These are phyloP conservation scores for Botrytis hyacinthi DNA, from an alignment of 2,329 filamentous ascomycete species.

Conservation along the genomic window DNA sequence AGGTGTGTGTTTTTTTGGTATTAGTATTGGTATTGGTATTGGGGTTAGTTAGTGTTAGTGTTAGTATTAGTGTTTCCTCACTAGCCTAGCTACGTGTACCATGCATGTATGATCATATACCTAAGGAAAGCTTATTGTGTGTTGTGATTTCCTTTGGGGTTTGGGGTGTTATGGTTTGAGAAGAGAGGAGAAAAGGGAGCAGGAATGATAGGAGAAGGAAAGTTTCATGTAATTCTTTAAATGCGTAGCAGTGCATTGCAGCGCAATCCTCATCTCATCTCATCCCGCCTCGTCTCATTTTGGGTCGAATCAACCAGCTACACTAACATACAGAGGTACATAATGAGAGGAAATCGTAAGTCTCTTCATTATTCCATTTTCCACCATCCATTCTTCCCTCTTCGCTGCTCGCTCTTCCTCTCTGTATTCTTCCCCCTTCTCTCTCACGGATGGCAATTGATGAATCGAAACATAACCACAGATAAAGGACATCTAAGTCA, in stretches of 20 bases:
- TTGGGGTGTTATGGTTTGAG: neutral
- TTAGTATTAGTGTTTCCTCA: too few species aligned
- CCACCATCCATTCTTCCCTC: constrained; percentile 15
- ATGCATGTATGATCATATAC: too few species aligned
- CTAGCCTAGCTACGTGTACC: neutral
- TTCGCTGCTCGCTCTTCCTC: neutral
- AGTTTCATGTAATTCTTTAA: constrained; percentile 16
- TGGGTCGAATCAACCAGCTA: neutral
- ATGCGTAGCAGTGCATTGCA: neutral
- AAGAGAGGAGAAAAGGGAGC: too few species aligned
- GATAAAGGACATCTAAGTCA: constrained; percentile 63
- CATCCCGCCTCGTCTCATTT: neutral
- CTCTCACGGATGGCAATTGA: neutral
- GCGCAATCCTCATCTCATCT: neutral
- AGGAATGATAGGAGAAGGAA: neutral
- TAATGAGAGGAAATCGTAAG: neutral
- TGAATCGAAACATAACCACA: neutral
- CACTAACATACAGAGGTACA: neutral
- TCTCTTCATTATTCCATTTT: neutral
- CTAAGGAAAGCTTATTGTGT: too few species aligned
- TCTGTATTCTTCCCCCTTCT: neutral
- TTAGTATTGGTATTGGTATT: neutral
- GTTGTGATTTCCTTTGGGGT: too few species aligned
- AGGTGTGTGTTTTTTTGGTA: neutral
- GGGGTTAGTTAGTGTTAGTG: too few species aligned